Evolutionary conservation across 176 grass and related monocot genomes (phyloP).

Genomic region (Stipa capillata): DNA sequence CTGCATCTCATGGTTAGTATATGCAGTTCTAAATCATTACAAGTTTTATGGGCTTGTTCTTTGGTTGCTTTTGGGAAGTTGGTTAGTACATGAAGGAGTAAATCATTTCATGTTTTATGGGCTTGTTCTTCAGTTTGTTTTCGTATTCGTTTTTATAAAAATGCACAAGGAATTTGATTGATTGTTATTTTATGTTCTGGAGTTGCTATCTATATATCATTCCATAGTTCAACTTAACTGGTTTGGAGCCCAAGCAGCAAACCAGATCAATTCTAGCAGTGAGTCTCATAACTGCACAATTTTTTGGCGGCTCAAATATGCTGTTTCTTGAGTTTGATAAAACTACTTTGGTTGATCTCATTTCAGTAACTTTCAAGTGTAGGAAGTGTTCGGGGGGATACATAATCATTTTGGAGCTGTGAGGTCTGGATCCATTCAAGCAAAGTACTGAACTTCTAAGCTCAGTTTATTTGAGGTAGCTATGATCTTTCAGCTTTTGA

Average conservation of each 20-base stretch:
- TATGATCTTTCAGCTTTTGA: background rate
- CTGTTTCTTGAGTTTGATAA: background rate
- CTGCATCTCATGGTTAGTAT: background rate
- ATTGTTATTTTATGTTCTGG: background rate
- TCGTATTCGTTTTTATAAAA: background rate
- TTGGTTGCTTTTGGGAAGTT: background rate
- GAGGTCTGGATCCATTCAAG: background rate
- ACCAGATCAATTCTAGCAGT: background rate
- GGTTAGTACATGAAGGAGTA: background rate
- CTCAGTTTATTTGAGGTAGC: conserved; percentile 5
- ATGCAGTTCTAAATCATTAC: background rate
- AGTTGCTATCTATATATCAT: background rate
- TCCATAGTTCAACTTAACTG: background rate
- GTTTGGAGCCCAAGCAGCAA: background rate
- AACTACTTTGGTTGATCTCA: background rate
- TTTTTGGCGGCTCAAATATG: background rate
- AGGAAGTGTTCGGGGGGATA: background rate
- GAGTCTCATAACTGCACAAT: background rate
- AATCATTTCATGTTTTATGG: background rate
- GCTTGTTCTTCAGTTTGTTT: background rate
- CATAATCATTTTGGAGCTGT: conserved; percentile 15
- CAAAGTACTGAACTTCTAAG: conserved; percentile 1
- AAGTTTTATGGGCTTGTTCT: background rate
- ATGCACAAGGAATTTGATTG: background rate
- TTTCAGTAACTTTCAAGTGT: background rate